Evolutionary conservation across 352 stramenopile genomes (phyloP), one percentile per base, ranked within the genome.

Genomic region (Discostella stelligera): DNA sequence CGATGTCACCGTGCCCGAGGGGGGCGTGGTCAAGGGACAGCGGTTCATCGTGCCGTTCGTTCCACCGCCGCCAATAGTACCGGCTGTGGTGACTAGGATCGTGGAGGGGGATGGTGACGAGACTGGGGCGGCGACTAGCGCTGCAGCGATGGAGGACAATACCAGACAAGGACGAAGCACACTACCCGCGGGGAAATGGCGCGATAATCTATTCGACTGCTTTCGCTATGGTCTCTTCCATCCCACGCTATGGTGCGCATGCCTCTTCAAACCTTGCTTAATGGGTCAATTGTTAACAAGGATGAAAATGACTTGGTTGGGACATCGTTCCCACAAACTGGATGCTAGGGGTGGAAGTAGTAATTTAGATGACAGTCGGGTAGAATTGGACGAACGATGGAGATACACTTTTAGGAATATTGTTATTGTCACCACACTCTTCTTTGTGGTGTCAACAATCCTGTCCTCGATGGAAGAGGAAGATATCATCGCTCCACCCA

Each of bases 241-340:
- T 75, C 77, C 87, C 16, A 80, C 78, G 3, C 86, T 90, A 64
- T 85, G 83, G 73, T 89, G 83, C 69, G 76, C 69, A 10, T 72
- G 77, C 5, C 89, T 74, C 48, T 89, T 76, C 30, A 67, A 72
- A 20, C 82, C 81, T 14, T 79, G 90, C 25, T 53, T 93, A 0
- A 66, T 91, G 46, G 87, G 75, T 11, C 87, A 93, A 66, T 55
- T 93, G 7, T 56, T 89, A 27, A 89, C 78, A 25, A 59, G 87
- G 21, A 78, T 91, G 49, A 68, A 83, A 48, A 79, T 93, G 64
- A 90, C 69, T 10, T 93, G 85, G 85, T 71, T 86, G 48, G 87
- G 83, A 49, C 32, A 66, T 48, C 62, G 61, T 46, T 10, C 3
- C 66, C 23, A 48, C 21, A 10, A n/a, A 58, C 18, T 61, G 25